Conservation (phyloP, 768 basidiomycete genomes). For the Naganishia friedmannii region DNA sequence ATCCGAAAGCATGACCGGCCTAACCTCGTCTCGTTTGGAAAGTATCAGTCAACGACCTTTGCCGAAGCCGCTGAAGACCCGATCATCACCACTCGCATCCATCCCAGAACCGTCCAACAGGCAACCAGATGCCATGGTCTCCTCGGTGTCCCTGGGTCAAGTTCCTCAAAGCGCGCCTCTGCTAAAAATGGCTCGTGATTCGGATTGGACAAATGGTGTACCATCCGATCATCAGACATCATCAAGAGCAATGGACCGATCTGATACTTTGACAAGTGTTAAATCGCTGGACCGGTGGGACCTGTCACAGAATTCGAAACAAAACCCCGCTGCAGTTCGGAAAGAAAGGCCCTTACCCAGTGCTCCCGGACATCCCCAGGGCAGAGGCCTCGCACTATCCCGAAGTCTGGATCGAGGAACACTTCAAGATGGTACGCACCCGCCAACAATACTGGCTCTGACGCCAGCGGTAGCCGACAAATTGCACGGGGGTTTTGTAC, state of each 20-base stretch:
- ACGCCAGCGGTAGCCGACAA: neutral
- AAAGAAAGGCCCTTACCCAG: neutral
- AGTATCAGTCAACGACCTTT: neutral
- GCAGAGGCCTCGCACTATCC: conserved; percentile 42
- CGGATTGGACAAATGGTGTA: neutral
- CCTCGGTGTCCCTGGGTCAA: no score
- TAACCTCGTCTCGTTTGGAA: no score
- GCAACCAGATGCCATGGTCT: no score
- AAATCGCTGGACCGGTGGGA: conserved; percentile 42
- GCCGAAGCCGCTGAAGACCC: neutral
- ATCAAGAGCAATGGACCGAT: conserved; percentile 33
- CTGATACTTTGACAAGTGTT: conserved; percentile 46
- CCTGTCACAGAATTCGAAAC: conserved; percentile 25
- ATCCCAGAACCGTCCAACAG: neutral
- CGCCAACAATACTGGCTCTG: neutral
- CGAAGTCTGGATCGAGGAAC: conserved; percentile 46
- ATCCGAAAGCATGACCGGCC: neutral
- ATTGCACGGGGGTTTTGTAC: neutral
- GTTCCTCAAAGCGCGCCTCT: no score
- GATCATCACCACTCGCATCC: neutral
- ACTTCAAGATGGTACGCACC: neutral
- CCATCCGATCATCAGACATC: neutral
- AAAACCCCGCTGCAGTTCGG: neutral
- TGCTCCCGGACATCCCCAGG: neutral
- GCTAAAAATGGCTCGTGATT: no score